Evolutionary conservation across 129 eudicot species (phyloP).

Genomic region (Silybum marianum): DNA sequence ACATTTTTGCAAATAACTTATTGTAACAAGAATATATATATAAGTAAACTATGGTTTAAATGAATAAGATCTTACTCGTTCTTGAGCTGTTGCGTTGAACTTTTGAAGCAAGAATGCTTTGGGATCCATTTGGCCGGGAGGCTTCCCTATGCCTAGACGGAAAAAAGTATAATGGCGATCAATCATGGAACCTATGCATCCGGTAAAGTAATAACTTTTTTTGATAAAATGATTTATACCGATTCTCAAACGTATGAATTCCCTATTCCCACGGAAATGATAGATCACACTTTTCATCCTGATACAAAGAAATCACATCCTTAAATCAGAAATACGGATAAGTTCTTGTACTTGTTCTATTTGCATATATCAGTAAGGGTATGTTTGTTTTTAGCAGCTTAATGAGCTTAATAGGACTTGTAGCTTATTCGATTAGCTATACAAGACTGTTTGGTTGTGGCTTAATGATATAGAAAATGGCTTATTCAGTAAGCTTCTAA

Average conservation of each 20-base stretch:
- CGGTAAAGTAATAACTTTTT: not conserved
- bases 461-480: too few relatives aligned
- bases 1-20: not conserved
- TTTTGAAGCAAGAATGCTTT: conserved; percentile 96
- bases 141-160: conserved; percentile 76
- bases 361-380: not conserved
- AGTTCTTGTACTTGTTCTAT: not conserved
- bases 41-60: conserved; percentile 6
- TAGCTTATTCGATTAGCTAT: too few relatives aligned
- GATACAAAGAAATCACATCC: conserved; percentile 1
- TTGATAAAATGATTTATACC: conserved; percentile 40
- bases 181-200: not conserved
- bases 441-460: too few relatives aligned
- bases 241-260: conserved; percentile 77
- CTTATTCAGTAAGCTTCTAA: too few relatives aligned
- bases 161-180: not conserved
- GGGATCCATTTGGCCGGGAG: conserved; percentile 97
- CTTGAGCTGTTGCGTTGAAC: conserved; percentile 77
- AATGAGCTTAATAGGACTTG: too few relatives aligned
- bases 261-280: conserved; percentile 76
- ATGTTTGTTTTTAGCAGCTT: too few relatives aligned
- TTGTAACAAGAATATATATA: not conserved
- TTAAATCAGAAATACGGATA: not conserved
- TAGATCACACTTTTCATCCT: conserved; percentile 86
- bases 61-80: conserved; percentile 50